Conservation (phyloP, 768 basidiomycete genomes). For the Nevesoporus exiguus region DNA sequence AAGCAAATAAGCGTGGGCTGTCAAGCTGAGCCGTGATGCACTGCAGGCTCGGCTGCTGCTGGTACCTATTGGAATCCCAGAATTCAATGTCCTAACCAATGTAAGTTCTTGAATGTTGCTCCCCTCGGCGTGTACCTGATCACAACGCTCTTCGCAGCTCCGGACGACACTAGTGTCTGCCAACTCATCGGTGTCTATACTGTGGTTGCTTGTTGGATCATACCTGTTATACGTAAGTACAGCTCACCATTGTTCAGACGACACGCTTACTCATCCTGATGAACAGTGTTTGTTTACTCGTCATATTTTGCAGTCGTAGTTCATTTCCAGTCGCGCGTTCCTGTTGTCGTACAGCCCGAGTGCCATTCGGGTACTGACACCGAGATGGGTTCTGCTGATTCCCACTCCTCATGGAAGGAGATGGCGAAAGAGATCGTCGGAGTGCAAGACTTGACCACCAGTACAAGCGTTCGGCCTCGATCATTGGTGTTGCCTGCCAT, state of each 20-base stretch:
- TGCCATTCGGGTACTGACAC: conserved; percentile 9
- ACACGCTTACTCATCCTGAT: conserved; percentile 3
- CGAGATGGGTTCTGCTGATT: conserved; percentile 16
- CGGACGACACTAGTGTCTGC: conserved; percentile 44
- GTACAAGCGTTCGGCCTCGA: neutral
- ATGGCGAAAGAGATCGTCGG: neutral
- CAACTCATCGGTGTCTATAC: conserved; percentile 47
- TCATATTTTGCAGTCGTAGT: conserved; percentile 38
- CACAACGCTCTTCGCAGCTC: conserved; percentile 25
- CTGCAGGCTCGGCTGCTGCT: conserved; percentile 40
- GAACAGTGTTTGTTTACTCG: conserved; percentile 43
- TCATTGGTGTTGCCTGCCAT: conserved; percentile 11
- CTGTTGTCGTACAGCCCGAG: conserved; percentile 16
- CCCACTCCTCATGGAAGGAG: conserved; percentile 3
- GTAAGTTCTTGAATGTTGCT: conserved; percentile 27
- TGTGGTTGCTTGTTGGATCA: conserved; percentile 50
- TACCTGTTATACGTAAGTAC: conserved; percentile 48
- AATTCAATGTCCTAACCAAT: conserved; percentile 42
- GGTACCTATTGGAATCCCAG: conserved; percentile 42
- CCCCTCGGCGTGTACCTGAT: neutral
- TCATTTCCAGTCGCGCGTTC: conserved; percentile 33
- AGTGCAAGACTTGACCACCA: neutral
- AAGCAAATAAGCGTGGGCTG: neutral
- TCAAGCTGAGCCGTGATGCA: neutral
- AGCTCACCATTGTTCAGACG: neutral